A percentile compares a stretch with the other conserved stretches of the same genome.
Conservation (phyloP, 176 grass and related monocot genomes). For the Metroxylon sagu region DNA sequence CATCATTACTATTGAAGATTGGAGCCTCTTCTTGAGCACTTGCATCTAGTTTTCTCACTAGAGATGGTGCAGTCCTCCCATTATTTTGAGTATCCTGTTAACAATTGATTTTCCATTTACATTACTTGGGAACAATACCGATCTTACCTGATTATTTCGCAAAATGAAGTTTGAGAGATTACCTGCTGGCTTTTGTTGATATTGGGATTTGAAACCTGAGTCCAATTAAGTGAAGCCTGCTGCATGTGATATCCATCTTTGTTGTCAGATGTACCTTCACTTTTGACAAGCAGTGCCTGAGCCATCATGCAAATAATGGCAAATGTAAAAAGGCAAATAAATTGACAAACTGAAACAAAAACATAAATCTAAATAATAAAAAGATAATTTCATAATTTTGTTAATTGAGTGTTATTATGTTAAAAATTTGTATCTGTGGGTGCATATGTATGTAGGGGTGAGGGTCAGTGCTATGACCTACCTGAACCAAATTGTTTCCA, state of each 20-base stretch:
- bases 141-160: not conserved
- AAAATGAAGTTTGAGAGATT: constrained; percentile 2
- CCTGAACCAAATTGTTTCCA: constrained; percentile 38
- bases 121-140: not conserved
- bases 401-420: no score
- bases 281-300: constrained; percentile 34
- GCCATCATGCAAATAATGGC: not conserved
- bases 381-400: no score
- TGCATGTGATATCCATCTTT: constrained; percentile 18
- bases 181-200: constrained; percentile 31
- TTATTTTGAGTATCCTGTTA: constrained; percentile 35
- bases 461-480: not conserved
- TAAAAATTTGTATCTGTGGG: no score
- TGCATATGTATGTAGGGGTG: no score
- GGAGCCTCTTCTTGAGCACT: constrained; percentile 28
- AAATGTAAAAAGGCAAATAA: no score
- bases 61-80: constrained; percentile 19
- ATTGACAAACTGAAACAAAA: no score
- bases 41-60: constrained; percentile 36
- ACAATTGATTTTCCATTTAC: constrained; percentile 10
- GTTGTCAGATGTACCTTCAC: constrained; percentile 16
- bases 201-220: constrained; percentile 13
- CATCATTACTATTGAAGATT: constrained; percentile 9
- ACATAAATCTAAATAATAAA: no score
- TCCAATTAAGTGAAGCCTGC: constrained; percentile 17